phyloP scores from a whole-genome alignment of 805 yeast species.

The Saturnispora quitensis region DNA sequence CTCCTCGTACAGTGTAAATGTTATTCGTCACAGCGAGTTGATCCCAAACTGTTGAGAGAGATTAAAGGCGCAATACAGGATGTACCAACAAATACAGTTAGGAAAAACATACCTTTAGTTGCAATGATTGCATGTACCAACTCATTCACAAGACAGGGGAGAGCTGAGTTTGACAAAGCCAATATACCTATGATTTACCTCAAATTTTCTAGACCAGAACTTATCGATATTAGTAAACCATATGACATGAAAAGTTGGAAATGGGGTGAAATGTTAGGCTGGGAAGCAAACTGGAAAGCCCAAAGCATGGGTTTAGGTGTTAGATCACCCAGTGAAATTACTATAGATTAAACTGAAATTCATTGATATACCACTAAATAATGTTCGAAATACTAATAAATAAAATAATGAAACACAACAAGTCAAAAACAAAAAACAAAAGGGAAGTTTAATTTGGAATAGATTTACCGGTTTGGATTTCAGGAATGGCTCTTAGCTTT shows the following conservation, averaged over 20 bases:
- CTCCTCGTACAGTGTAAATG: conserved; percentile 51
- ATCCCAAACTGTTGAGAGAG: conserved; percentile 42
- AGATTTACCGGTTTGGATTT: conserved; percentile 24
- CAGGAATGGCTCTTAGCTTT: conserved; percentile 26
- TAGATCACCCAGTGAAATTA: neutral
- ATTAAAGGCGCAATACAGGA: conserved; percentile 40
- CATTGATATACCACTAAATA: neutral
- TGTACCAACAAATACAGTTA: conserved; percentile 7
- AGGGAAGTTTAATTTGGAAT: conserved; percentile 6
- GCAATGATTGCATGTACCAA: conserved; percentile 40
- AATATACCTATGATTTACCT: conserved; percentile 38
- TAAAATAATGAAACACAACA: neutral
- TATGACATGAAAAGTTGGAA: conserved; percentile 32
- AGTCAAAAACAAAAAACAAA: neutral
- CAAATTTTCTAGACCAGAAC: conserved; percentile 30
- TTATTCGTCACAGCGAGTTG: conserved; percentile 31
- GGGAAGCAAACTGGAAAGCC: conserved; percentile 9
- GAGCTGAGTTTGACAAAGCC: conserved; percentile 35
- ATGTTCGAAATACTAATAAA: neutral
- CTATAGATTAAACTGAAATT: neutral
- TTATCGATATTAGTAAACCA: conserved; percentile 10
- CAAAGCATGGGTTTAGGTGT: neutral
- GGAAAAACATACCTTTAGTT: conserved; percentile 9
- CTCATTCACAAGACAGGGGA: conserved; percentile 39
- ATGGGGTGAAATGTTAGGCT: conserved; percentile 28